Percentiles rank a stretch among this genome's conserved stretches.
phyloP scores from a whole-genome alignment of 164 flowering plant genomes.

The Brasenia schreberi region DNA sequence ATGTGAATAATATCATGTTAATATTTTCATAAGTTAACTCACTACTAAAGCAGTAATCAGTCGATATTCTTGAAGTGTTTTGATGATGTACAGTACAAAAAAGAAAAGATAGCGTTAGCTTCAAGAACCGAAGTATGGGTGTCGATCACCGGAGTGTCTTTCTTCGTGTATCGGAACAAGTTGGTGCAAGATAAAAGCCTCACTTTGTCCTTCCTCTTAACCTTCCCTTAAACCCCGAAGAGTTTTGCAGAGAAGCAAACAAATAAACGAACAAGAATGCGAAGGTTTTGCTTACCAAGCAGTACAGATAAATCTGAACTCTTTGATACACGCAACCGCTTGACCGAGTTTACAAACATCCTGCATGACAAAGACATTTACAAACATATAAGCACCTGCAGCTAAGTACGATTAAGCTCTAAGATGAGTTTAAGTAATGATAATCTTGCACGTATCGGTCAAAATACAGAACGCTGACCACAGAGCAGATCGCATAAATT shows the following conservation, averaged over 20 bases:
- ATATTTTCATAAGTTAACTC: too few species aligned
- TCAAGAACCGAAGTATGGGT: neutral
- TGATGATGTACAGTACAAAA: neutral
- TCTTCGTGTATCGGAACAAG: neutral
- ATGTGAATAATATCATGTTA: too few species aligned
- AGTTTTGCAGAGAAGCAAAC: neutral
- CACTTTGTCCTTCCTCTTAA: too few species aligned
- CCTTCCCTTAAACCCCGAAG: too few species aligned
- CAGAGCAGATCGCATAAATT: too few species aligned
- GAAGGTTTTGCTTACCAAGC: constrained; percentile 16
- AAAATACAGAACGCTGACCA: neutral
- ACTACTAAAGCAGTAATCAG: too few species aligned
- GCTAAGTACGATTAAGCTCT: neutral
- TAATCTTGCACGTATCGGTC: neutral
- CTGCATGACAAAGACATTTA: constrained; percentile 15
- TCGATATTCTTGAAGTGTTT: too few species aligned
- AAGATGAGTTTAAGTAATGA: neutral
- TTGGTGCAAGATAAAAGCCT: too few species aligned
- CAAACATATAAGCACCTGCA: neutral
- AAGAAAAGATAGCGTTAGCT: neutral
- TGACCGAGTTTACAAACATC: constrained; percentile 48
- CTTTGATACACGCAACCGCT: constrained; percentile 44
- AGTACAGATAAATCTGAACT: constrained; percentile 28
- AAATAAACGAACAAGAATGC: neutral
- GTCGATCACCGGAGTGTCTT: neutral